Base-by-base conservation (phyloP, 2,329 filamentous ascomycete species). In the Rutstroemia sp. region DNA sequence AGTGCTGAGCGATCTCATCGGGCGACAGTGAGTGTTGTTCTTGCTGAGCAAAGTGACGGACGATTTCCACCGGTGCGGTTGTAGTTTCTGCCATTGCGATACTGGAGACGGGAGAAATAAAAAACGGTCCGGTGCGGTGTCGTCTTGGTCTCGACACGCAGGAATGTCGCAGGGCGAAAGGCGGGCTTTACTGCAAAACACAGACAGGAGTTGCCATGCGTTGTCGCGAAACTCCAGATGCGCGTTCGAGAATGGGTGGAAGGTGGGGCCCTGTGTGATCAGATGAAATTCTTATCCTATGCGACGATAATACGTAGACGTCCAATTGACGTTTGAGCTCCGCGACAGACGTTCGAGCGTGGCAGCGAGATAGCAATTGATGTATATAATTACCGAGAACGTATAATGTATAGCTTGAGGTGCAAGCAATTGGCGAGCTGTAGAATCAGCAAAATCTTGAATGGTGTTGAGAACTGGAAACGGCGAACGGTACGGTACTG, bases 31-130 rank as follows among this genome's bases (percentile, higher is more conserved):
- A 48, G n/a, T 58, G 60, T 8, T 62, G 60, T 8, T 62, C 52
- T 34, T 59, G 54, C 5, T 63, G 58, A 4, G 54, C 46, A 56
- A 59, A 67, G 25, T 62, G 61, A 17, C 66, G 63, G 19, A 68
- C 57, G 46, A 67, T 67, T 52, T 68, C 67, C 34, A 65, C 44
- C 14, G 49, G 42, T 41, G 50, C 55, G 25, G 52, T 37, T 14
- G 44, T 44, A 19, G 49, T 53, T 27, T 53, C 49, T 23, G 42
- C 44, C 48, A 52, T 57, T 41, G 34, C 42, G 17, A 27, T 46
- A 2, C 19, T 34, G 16, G 12, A 37, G n/a, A 34, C 48, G 27
- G 39, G 38, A 14, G 10, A 12, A 34, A 12, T 34, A 12, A 12
- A 34, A 12, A 12, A 12, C 9, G 30, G 9, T 12, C 14, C 9